These are phyloP conservation scores for Termitomyces sp. DNA, from an alignment of 768 basidiomycete species.

Conservation along the genomic window DNA sequence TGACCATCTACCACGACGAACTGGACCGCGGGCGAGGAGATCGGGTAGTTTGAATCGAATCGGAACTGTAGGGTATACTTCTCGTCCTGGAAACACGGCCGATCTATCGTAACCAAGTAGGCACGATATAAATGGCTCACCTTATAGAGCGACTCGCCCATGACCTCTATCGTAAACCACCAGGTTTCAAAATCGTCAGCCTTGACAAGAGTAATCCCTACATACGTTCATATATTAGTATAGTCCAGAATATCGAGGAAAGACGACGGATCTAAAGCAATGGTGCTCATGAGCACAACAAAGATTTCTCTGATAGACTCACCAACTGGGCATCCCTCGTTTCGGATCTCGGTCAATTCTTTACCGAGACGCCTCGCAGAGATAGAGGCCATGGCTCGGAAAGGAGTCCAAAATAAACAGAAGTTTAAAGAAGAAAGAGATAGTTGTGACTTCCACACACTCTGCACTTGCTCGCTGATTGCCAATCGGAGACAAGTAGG, in stretches of 20 bases:
- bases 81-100: conserved; percentile 50
- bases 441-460: neutral
- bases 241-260: neutral
- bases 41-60: conserved; percentile 81
- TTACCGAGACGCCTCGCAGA: conserved; percentile 64
- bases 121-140: conserved; percentile 31
- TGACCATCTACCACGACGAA: conserved; percentile 67
- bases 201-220: conserved; percentile 70
- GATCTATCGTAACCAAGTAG: neutral
- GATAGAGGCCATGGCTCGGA: conserved; percentile 51
- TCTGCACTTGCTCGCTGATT: neutral
- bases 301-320: conserved; percentile 12
- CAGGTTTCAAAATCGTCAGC: conserved; percentile 80
- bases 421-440: neutral
- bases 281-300: neutral
- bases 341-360: conserved; percentile 65
- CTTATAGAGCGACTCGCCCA: conserved; percentile 80
- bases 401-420: neutral
- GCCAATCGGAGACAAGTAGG: neutral
- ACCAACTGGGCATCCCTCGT: conserved; percentile 69
- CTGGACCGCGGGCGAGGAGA: conserved; percentile 83
- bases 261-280: neutral
- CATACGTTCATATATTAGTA: neutral
- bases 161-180: conserved; percentile 76
- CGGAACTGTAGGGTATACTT: conserved; percentile 76